phyloP scores from a whole-genome alignment of 2,329 filamentous ascomycete species.

The Moelleriella libera region DNA sequence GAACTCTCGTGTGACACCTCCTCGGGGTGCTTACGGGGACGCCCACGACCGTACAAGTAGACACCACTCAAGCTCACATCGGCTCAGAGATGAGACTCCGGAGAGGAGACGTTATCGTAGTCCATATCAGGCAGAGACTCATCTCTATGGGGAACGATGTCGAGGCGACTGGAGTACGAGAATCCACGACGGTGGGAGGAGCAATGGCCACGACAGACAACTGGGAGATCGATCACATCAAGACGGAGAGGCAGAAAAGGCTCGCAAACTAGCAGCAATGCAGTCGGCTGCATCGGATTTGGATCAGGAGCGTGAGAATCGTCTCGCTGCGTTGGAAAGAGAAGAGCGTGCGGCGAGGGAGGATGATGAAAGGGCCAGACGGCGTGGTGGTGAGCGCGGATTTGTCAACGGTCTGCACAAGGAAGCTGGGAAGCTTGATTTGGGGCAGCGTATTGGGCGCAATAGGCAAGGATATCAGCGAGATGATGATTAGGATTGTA shows the following conservation, averaged over 20 bases:
- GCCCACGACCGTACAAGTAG: too few relatives aligned
- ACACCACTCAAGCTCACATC: too few relatives aligned
- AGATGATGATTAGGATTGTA: conserved; percentile 25
- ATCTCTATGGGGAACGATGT: too few relatives aligned
- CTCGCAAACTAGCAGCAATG: conserved; percentile 58
- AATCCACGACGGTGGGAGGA: conserved; percentile 5
- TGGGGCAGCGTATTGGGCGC: conserved; percentile 37
- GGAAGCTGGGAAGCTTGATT: conserved; percentile 35
- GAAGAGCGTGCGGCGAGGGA: conserved; percentile 50
- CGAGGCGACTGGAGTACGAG: conserved; percentile 6
- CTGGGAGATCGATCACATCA: conserved; percentile 1
- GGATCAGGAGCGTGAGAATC: conserved; percentile 53
- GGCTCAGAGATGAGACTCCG: too few relatives aligned
- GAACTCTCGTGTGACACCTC: too few relatives aligned
- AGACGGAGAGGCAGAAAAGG: conserved; percentile 40
- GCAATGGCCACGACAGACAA: conserved; percentile 6
- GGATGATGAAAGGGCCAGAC: conserved; percentile 50
- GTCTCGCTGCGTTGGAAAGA: conserved; percentile 52
- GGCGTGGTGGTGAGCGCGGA: conserved; percentile 47
- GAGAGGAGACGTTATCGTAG: too few relatives aligned
- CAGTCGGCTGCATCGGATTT: conserved; percentile 55
- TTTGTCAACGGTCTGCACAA: conserved; percentile 52
- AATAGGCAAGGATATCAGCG: conserved; percentile 28
- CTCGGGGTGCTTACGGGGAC: too few relatives aligned
- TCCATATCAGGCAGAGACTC: too few relatives aligned